Percentiles rank a stretch among this genome's conserved stretches.
These are phyloP conservation scores for Drosera spatulata DNA, from an alignment of 179 eudicot species.

Conservation along the genomic window DNA sequence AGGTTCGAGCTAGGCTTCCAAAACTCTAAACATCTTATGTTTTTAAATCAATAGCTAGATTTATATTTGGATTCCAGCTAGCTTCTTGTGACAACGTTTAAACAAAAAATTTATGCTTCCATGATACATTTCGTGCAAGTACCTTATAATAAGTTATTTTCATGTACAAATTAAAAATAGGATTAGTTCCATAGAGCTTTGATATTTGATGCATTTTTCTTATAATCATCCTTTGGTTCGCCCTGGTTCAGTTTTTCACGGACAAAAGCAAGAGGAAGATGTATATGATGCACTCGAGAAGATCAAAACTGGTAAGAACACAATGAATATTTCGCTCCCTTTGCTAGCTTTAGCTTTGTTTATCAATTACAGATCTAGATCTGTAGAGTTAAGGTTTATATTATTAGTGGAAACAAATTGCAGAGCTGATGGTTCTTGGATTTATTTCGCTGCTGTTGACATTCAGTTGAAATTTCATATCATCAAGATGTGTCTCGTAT, in stretches of 20 bases:
- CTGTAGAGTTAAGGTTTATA: background rate
- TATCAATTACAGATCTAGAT: background rate
- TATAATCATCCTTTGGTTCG: background rate
- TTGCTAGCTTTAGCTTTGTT: no score
- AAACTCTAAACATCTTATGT: background rate
- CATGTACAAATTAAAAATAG: background rate
- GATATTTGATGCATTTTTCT: background rate
- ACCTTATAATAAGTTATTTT: no score
- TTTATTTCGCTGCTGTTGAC: constrained; percentile 36
- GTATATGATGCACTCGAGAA: constrained; percentile 68
- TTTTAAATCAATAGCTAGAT: no score
- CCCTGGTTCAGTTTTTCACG: constrained; percentile 10
- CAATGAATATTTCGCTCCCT: background rate
- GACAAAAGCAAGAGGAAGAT: constrained; percentile 44
- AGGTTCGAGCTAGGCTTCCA: constrained; percentile 12
- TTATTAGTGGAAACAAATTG: background rate
- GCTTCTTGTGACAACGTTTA: no score
- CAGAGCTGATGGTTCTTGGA: constrained; percentile 58
- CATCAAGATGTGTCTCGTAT: constrained; percentile 25
- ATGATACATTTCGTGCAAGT: no score
- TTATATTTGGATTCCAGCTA: no score
- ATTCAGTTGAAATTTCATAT: constrained; percentile 42
- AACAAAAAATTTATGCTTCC: no score
- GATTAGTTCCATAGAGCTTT: background rate
- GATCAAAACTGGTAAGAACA: constrained; percentile 51